Conservation (phyloP, 202 grass and related monocot genomes). For the Cymbopogon flexuosus region DNA sequence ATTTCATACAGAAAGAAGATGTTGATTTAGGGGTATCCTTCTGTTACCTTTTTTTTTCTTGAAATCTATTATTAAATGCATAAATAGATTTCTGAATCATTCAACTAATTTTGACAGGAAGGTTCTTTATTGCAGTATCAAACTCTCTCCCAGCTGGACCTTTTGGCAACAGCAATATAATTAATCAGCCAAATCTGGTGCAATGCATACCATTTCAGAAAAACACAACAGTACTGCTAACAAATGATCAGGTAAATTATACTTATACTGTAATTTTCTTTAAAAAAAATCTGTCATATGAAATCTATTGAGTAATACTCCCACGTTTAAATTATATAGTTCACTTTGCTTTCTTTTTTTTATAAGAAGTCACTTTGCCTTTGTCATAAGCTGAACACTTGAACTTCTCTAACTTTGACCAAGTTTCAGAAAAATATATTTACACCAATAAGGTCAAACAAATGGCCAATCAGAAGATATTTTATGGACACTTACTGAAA, state of each 20-base stretch:
- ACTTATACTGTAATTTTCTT: constrained; percentile 8
- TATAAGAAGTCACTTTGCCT: too few relatives aligned
- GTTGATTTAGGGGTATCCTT: constrained; percentile 23
- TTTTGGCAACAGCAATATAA: constrained; percentile 48
- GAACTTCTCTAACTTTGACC: neutral
- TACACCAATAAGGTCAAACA: neutral
- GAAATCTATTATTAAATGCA: constrained; percentile 10
- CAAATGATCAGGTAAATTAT: constrained; percentile 72
- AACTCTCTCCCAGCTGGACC: constrained; percentile 55
- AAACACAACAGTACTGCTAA: constrained; percentile 76
- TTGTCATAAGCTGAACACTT: too few relatives aligned
- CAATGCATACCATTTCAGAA: constrained; percentile 90
- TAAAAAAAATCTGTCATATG: neutral
- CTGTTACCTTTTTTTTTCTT: constrained; percentile 19
- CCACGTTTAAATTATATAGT: constrained; percentile 17
- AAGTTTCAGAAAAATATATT: neutral
- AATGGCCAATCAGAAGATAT: neutral
- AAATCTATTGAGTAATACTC: constrained; percentile 7
- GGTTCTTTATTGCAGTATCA: constrained; percentile 91
- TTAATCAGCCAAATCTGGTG: constrained; percentile 54
- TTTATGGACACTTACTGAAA: neutral
- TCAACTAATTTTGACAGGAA: constrained; percentile 69
- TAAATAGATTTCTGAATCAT: constrained; percentile 46
- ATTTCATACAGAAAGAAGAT: constrained; percentile 19
- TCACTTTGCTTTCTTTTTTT: too few relatives aligned